Base-by-base conservation (phyloP, 2,329 filamentous ascomycete species). In the Microcyclospora tardicrescens region DNA sequence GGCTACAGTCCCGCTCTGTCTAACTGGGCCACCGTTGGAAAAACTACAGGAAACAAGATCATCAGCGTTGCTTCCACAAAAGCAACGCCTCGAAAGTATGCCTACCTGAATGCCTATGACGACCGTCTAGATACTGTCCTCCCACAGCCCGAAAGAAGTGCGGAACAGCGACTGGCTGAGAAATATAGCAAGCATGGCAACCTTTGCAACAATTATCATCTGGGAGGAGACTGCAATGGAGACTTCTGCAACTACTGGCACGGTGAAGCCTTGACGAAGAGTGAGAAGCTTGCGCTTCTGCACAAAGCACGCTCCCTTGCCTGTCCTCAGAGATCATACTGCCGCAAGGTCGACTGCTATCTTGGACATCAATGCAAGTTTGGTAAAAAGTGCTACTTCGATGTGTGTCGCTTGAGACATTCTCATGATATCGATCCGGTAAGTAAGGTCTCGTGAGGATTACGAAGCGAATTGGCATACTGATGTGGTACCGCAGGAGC, bases 21-120 rank as follows among this genome's bases (percentile, higher is more conserved):
- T n/a, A 49, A 50, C 8, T 61, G 65, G 64, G 64, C 58, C 2
- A 57, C 55, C n/a, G 56, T 68, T 11, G 63, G 63, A 34, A 67
- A 66, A 39, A 47, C 39, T 11, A 53, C 46, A n/a, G 49, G 47
- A 6, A 51, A 53, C 19, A 61, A 62, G 37, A 61, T 36, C 30
- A 61, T 65, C 41, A 59, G 58, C 27, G 63, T 67, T 34, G 59
- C 59, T 4, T 38, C 48, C 0, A 52, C 51, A 35, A 59, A 58
- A 35, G 33, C 42, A n/a, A 28, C 47, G 16, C 49, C 48, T 37
- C 58, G 49, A 28, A 59, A 53, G 53, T 55, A 45, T 46, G 56
- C 64, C 35, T 55, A 65, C 32, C 59, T 61, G 40, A 69, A 69
- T 43, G 57, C 57, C 28, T 51, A 55, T 36, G 61, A 61, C 34